Evolutionary conservation across 202 grass and related monocot species (phyloP).

Genomic region (Setaria viridis): DNA sequence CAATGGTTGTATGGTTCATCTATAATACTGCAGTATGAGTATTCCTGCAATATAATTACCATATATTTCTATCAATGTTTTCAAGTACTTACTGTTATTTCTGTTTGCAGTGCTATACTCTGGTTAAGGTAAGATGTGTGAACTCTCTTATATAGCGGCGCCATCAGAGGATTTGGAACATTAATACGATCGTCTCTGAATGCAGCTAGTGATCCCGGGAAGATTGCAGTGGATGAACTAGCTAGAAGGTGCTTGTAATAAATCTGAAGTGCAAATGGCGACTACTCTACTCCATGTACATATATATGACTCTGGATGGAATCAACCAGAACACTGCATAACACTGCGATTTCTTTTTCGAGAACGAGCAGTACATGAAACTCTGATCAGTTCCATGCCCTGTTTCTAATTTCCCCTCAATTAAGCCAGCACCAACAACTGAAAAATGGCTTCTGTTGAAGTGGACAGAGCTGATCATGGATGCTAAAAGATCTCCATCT

Average conservation of each 20-base stretch:
- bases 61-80: background rate
- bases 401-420: background rate
- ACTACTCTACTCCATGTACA: background rate
- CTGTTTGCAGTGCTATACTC: background rate
- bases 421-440: background rate
- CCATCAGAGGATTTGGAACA: background rate
- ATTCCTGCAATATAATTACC: background rate
- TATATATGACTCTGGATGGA: background rate
- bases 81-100: background rate
- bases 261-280: conserved; percentile 36
- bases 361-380: background rate
- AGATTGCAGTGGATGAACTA: conserved; percentile 4
- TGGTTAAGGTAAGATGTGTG: background rate
- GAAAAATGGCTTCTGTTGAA: background rate
- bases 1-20: background rate
- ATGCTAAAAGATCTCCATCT: background rate
- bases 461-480: background rate
- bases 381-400: background rate
- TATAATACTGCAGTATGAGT: background rate
- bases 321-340: background rate
- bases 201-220: background rate
- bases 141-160: background rate
- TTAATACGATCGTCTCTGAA: background rate
- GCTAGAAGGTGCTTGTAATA: conserved; percentile 6
- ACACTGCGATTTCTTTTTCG: background rate